These are phyloP conservation scores for Porpolomopsis calyptriformis DNA, from an alignment of 768 basidiomycete genomes.

Conservation along the genomic window DNA sequence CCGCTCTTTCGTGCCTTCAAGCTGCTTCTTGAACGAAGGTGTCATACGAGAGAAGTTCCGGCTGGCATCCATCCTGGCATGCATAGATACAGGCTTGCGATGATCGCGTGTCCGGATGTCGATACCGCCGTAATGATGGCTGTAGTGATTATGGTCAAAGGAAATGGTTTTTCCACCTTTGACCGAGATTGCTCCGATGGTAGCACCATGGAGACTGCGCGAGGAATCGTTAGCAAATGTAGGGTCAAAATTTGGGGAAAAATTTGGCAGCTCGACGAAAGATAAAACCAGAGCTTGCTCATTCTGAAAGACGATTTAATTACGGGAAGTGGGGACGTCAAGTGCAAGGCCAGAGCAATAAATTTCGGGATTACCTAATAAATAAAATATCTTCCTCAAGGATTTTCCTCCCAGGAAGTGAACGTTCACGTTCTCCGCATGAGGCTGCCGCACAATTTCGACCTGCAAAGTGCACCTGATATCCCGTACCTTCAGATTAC, in stretches of 20 bases:
- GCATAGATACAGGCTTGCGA: slow-evolving; percentile 36
- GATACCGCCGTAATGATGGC: slow-evolving; percentile 41
- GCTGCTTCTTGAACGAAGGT: slow-evolving; percentile 43
- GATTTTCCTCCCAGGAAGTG: no score
- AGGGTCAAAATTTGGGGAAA: neutral
- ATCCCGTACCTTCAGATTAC: no score
- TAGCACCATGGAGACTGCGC: slow-evolving; percentile 32
- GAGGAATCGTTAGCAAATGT: neutral
- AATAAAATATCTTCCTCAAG: no score
- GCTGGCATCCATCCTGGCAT: slow-evolving; percentile 53
- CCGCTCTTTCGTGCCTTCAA: slow-evolving; percentile 28
- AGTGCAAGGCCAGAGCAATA: neutral
- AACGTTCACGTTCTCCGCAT: no score
- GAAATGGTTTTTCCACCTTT: slow-evolving; percentile 49
- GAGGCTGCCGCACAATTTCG: no score
- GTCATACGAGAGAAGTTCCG: slow-evolving; percentile 40
- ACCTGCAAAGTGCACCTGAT: no score
- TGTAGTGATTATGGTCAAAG: slow-evolving; percentile 43
- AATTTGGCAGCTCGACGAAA: slow-evolving; percentile 37
- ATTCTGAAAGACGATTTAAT: slow-evolving; percentile 18
- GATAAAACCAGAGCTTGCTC: slow-evolving; percentile 42
- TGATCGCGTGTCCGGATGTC: slow-evolving; percentile 27
- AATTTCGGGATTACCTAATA: neutral
- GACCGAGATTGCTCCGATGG: slow-evolving; percentile 34
- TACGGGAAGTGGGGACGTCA: no score